Evolutionary conservation across 2,329 filamentous ascomycete species (phyloP).

Genomic region (Pestalotiopsis sp.): DNA sequence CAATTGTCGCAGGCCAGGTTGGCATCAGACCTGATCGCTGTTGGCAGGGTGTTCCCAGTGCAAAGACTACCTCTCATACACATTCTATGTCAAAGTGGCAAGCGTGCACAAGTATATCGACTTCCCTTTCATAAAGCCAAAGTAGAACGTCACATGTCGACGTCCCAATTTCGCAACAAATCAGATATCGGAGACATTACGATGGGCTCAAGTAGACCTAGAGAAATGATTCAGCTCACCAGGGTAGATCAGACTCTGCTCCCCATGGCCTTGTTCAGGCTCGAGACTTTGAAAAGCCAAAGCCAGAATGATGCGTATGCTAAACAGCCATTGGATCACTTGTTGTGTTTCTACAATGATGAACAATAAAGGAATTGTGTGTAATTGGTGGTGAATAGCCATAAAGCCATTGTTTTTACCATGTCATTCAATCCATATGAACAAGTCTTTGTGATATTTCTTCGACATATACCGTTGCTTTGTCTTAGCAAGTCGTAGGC

Average conservation of each 20-base stretch:
- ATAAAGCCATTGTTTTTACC: neutral
- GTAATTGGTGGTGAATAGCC: neutral
- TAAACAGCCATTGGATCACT: slow-evolving; percentile 19
- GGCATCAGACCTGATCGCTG: too few relatives aligned
- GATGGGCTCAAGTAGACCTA: neutral
- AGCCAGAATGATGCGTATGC: slow-evolving; percentile 20
- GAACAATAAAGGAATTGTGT: neutral
- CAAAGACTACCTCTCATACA: too few relatives aligned
- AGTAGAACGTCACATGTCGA: too few relatives aligned
- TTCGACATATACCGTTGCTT: neutral
- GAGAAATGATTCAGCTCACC: slow-evolving; percentile 17
- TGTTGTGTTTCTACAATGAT: slow-evolving; percentile 17
- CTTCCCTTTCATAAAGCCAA: too few relatives aligned
- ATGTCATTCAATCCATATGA: neutral
- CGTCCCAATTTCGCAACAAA: neutral
- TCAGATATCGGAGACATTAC: neutral
- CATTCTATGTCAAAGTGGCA: too few relatives aligned
- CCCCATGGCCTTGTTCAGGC: slow-evolving; percentile 17
- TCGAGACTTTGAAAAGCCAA: slow-evolving; percentile 15
- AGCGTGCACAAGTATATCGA: too few relatives aligned
- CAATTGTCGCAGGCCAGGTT: too few relatives aligned
- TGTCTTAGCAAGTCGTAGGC: too few relatives aligned
- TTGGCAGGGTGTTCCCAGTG: too few relatives aligned
- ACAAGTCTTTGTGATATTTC: neutral
- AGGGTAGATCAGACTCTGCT: slow-evolving; percentile 23